phyloP scores from a whole-genome alignment of 1,284 basidiomycete genomes.

The Ganoderma lucidum region DNA sequence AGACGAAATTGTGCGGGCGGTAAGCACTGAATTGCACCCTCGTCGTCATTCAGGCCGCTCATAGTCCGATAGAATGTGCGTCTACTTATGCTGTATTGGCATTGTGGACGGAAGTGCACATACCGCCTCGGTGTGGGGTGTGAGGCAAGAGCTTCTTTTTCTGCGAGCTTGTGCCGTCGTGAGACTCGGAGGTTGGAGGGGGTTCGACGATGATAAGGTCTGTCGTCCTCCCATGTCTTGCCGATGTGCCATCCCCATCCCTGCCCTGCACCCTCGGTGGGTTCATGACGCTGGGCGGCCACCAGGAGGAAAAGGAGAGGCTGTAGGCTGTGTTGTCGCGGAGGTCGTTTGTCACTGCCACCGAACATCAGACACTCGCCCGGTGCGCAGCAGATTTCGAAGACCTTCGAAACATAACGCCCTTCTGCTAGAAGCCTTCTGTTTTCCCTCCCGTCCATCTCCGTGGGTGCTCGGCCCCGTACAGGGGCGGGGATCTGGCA shows the following conservation, averaged over 20 bases:
- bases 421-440: background rate
- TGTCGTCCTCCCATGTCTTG: background rate
- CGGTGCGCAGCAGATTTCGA: background rate
- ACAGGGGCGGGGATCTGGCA: conserved; percentile 8
- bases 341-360: background rate
- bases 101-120: background rate
- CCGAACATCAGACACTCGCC: background rate
- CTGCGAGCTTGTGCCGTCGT: conserved; percentile 8
- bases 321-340: background rate
- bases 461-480: conserved; percentile 18
- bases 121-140: background rate
- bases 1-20: background rate
- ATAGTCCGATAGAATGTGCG: background rate
- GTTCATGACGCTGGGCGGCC: background rate
- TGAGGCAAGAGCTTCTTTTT: background rate
- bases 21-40: conserved; percentile 1
- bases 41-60: conserved; percentile 6
- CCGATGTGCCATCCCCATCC: background rate
- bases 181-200: background rate
- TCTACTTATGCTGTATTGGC: background rate
- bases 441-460: conserved; percentile 6
- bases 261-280: background rate
- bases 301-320: background rate
- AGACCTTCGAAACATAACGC: conserved; percentile 3
- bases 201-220: background rate